phyloP scores from a whole-genome alignment of 805 yeast genomes.

The Wickerhamiella australiensis region DNA sequence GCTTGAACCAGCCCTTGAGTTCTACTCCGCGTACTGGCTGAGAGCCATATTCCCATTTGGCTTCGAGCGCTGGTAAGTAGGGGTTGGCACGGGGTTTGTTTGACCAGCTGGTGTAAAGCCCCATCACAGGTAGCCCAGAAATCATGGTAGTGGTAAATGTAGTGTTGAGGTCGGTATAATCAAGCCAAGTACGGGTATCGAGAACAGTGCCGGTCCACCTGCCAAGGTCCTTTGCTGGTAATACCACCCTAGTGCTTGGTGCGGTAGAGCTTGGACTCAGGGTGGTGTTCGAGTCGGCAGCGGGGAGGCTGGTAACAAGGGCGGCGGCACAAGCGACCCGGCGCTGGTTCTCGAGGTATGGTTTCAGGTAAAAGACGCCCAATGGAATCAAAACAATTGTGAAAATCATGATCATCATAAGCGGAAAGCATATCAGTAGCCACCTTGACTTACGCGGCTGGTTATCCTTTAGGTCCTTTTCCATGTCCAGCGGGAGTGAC shows the following conservation, averaged over 20 bases:
- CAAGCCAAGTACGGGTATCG: slow-evolving; percentile 28
- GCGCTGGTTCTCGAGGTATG: not conserved
- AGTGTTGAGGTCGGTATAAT: slow-evolving; percentile 26
- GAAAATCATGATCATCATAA: slow-evolving; percentile 3
- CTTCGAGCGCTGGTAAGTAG: slow-evolving; percentile 24
- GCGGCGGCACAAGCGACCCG: not conserved
- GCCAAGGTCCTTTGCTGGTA: not conserved
- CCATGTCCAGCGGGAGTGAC: not conserved
- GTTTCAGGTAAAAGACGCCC: slow-evolving; percentile 4
- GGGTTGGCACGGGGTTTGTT: slow-evolving; percentile 24
- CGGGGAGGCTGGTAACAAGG: no score
- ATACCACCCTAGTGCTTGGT: not conserved
- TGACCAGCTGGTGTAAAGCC: slow-evolving; percentile 27
- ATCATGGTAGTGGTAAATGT: slow-evolving; percentile 28
- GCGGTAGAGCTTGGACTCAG: not conserved
- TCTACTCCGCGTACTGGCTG: slow-evolving; percentile 51
- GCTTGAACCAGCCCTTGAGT: slow-evolving; percentile 79
- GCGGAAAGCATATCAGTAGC: not conserved
- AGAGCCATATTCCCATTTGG: slow-evolving; percentile 22
- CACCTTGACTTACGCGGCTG: slow-evolving; percentile 1
- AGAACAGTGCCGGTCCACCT: slow-evolving; percentile 11
- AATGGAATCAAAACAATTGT: slow-evolving; percentile 9
- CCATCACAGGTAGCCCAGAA: slow-evolving; percentile 29
- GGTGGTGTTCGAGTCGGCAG: not conserved
- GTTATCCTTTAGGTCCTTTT: slow-evolving; percentile 8